Base-by-base conservation (phyloP, 345 rosid species). In the Pugionium dolabratum region DNA sequence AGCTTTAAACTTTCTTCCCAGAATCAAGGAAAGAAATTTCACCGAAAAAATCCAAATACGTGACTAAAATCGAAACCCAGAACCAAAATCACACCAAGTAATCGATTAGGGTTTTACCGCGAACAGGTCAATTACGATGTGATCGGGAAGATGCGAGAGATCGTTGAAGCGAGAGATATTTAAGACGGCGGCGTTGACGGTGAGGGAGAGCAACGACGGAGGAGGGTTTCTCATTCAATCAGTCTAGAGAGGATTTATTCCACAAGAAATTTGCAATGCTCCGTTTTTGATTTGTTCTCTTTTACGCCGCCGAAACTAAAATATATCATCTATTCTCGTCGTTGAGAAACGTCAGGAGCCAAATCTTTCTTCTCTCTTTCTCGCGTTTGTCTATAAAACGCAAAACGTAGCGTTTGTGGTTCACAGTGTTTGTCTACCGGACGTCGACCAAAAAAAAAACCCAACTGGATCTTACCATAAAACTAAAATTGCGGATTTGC, bases 91-190 rank as follows among this genome's bases (percentile, higher is more conserved):
- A 56, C 11, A 64, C 32, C 50, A 52, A 2, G 1, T 41, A 48
- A 30, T 31, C 2, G 1, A 34, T 46, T 11, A 50, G 5, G 33
- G 52, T 0, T 33, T 7, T 82, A 88, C 98, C 70, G 61, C 77
- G 61, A 92, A 79, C 64, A 92, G 86, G 28, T 89, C 91, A 73
- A 79, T 75, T 54, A 89, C 70, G 77, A 92, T 73, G 79, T 89
- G 96, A 70, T 87, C 91, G 5, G 95, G 91, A 2, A 92, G 81
- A 50, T 69, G 56, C 11, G 95, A 89, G 43, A 92, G 91, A 82
- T 87, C 91, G 59, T 81, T 48, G 82, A 89, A 72, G 74, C 63
- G 41, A 50, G 91, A 75, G 76, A 92, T 83, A 18, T 87, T 59
- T 31, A 78, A 68, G 2, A 92, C 87, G 47, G 96, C 88, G 26